Percentiles rank a stretch among this genome's conserved stretches.
phyloP scores from a whole-genome alignment of 1,284 basidiomycete genomes.

The Trichosporon faecale region DNA sequence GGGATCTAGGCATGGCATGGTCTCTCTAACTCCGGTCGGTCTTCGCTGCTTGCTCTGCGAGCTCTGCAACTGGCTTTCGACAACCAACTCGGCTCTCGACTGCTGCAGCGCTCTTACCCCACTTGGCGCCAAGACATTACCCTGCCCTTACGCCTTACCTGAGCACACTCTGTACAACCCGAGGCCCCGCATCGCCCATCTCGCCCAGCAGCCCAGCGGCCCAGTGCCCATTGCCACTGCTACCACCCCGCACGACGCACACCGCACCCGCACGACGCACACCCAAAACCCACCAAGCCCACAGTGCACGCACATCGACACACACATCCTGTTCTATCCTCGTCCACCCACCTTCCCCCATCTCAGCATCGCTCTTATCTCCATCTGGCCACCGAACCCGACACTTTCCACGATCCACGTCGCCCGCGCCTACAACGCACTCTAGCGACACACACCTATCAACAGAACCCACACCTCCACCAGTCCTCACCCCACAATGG shows the following conservation, averaged over 20 bases:
- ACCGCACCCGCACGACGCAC: background rate
- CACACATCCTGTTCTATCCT: background rate
- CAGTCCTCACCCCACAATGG: background rate
- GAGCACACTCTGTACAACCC: background rate
- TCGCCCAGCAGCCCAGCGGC: background rate
- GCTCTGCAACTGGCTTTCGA: background rate
- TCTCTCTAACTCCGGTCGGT: background rate
- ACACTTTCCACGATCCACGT: background rate
- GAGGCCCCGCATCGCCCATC: constrained; percentile 3
- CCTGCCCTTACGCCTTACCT: background rate
- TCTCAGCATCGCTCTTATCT: background rate
- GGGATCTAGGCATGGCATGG: background rate
- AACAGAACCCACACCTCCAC: background rate
- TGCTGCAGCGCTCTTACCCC: background rate
- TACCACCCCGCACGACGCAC: background rate
- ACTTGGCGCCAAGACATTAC: constrained; percentile 7
- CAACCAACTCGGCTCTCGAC: background rate
- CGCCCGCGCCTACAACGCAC: background rate
- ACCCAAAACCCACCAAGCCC: background rate
- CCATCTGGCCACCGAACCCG: background rate
- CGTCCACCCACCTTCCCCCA: background rate
- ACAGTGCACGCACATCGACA: background rate
- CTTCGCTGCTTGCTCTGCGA: too few relatives aligned
- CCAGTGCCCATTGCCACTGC: background rate
- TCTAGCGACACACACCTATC: background rate